Base-by-base conservation (phyloP, 805 yeast species). In the Myxozyma monticola region DNA sequence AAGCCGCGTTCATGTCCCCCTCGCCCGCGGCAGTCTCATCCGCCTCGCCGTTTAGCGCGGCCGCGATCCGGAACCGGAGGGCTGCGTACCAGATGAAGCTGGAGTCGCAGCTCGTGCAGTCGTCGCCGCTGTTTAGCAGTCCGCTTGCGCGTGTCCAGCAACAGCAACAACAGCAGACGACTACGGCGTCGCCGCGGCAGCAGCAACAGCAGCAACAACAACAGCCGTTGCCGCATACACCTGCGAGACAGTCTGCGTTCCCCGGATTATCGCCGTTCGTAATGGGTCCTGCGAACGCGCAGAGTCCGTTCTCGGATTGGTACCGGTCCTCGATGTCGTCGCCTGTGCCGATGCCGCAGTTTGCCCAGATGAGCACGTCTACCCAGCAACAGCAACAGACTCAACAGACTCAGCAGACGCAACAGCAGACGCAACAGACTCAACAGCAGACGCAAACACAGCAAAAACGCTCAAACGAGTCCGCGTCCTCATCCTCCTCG, bases 241-340 rank as follows among this genome's bases (percentile, higher is more conserved):
- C 30, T n/a, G 20, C 36, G 17, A 1, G 17, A 9, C 18, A 18
- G 18, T 17, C 34, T 24, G 26, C 29, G 20, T 34, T 21, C 24
- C 50, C 44, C 4, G 45, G 47, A 9, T 28, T 43, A 24, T 25
- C 47, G 17, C 41, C 47, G 30, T 43, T 43, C 21, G 14, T 28
- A 14, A 21, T n/a, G 21, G 39, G 33, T 18, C n/a, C 22, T 29
- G 30, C 34, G 17, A n/a, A n/a, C n/a, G 30, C 29, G 21, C 35
- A 42, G 4, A 38, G 45, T 26, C 41, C 45, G 30, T 40, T 35
- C 18, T 40, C 45, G 22, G 50, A 46, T 28, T 46, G 50, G 50
- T 46, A 46, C 30, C 39, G 25, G 28, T 28, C 35, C 31, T 37
- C 47, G 21, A 17, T 43, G 41, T 35, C 47, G 28, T 43, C 47